Percentiles rank a stretch among this genome's conserved stretches.
These are phyloP conservation scores for Microcyclospora pomicola DNA, from an alignment of 2,329 filamentous ascomycete genomes.

Conservation along the genomic window DNA sequence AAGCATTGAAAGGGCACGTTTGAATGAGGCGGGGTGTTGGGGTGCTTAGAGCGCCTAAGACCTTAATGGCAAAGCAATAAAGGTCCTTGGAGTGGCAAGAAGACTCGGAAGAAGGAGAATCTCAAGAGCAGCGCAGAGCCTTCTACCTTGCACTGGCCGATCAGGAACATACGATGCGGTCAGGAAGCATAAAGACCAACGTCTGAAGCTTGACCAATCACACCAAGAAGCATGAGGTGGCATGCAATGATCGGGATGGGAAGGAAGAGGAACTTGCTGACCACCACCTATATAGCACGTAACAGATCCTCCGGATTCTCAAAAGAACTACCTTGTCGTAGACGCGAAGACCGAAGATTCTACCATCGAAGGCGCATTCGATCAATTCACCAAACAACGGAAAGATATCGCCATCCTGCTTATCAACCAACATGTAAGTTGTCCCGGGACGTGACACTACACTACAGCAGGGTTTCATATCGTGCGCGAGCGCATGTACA, in stretches of 20 bases:
- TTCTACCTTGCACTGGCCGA: too few relatives aligned
- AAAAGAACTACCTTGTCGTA: constrained; percentile 97
- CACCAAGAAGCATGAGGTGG: neutral
- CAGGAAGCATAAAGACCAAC: too few relatives aligned
- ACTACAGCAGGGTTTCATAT: neutral
- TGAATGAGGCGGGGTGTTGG: too few relatives aligned
- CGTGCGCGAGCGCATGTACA: too few relatives aligned
- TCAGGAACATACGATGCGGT: too few relatives aligned
- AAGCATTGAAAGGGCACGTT: too few relatives aligned
- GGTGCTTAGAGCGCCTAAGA: too few relatives aligned
- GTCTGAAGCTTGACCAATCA: neutral
- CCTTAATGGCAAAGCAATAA: too few relatives aligned
- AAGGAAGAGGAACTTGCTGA: neutral
- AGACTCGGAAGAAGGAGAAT: too few relatives aligned
- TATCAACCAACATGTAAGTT: constrained; percentile 87
- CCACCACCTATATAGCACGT: constrained; percentile 53
- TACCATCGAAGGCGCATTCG: constrained; percentile 79
- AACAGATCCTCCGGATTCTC: constrained; percentile 69
- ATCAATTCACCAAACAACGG: constrained; percentile 71
- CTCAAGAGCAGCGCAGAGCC: too few relatives aligned
- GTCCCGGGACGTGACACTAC: neutral
- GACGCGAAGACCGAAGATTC: constrained; percentile 83
- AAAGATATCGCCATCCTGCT: constrained; percentile 95
- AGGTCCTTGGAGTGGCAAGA: too few relatives aligned
- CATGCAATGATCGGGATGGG: neutral